Percentiles rank a stretch among this genome's conserved stretches.
These are phyloP conservation scores for Trichosporon coremiiforme DNA, from an alignment of 1,284 basidiomycete genomes.

Conservation along the genomic window DNA sequence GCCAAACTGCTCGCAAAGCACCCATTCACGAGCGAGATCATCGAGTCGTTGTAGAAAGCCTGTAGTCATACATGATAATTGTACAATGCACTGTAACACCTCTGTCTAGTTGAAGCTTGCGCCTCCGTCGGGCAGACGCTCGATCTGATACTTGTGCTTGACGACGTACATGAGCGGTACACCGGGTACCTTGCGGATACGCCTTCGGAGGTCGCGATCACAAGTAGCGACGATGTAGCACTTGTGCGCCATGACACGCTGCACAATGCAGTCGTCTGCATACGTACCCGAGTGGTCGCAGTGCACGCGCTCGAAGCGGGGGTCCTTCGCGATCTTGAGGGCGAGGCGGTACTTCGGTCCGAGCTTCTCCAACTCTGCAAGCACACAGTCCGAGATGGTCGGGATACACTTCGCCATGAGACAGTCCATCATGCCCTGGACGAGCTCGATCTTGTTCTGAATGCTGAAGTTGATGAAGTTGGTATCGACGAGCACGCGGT, in stretches of 20 bases:
- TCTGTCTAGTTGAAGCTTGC: conserved; percentile 34
- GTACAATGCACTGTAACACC: conserved; percentile 17
- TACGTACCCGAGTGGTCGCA: conserved; percentile 96
- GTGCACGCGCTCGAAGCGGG: conserved; percentile 88
- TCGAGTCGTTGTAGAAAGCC: conserved; percentile 26
- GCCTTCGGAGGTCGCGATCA: conserved; percentile 87
- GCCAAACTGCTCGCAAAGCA: conserved; percentile 11
- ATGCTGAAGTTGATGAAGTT: conserved; percentile 99
- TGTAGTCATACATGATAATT: conserved; percentile 31
- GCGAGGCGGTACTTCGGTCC: conserved; percentile 95
- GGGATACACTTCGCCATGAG: conserved; percentile 99
- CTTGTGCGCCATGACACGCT: conserved; percentile 90
- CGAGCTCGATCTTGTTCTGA: conserved; percentile 95
- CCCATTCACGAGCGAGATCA: conserved; percentile 38
- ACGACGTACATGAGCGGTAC: conserved; percentile 97
- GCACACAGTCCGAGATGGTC: conserved; percentile 96
- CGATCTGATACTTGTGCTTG: conserved; percentile 84
- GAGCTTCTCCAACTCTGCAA: conserved; percentile 96
- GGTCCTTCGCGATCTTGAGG: conserved; percentile 90
- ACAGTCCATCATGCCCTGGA: conserved; percentile 99
- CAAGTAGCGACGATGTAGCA: conserved; percentile 99
- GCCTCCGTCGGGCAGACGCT: conserved; percentile 74
- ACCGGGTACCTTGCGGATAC: conserved; percentile 90
- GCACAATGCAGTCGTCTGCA: conserved; percentile 96
- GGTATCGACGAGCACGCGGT: conserved; percentile 96